Evolutionary conservation across 2,329 filamentous ascomycete genomes (phyloP).

Genomic region (Macrophomina pseudophaseolina): DNA sequence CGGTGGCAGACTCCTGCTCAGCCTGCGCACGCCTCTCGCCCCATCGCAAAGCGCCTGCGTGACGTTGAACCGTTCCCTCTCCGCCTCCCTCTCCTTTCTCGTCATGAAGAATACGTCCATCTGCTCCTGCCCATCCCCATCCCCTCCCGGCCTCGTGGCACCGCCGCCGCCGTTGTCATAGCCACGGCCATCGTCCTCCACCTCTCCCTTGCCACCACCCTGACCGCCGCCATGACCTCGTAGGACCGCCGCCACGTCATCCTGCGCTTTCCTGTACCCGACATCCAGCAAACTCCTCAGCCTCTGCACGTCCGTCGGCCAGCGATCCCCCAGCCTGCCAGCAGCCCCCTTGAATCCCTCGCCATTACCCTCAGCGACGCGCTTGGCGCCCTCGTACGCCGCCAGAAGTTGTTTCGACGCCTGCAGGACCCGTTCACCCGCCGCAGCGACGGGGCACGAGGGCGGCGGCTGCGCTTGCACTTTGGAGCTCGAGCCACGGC

Average conservation of each 20-base stretch:
- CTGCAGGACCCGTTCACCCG: not conserved
- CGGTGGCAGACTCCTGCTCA: constrained; percentile 39
- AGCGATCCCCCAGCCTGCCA: constrained; percentile 26
- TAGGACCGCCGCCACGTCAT: constrained; percentile 38
- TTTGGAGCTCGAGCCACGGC: not conserved
- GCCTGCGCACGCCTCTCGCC: constrained; percentile 41
- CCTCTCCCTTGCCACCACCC: not conserved
- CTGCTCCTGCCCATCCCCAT: not conserved
- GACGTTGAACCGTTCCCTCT: constrained; percentile 12
- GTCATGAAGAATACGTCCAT: constrained; percentile 12
- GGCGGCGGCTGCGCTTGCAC: not conserved
- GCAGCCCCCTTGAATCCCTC: not conserved
- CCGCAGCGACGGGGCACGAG: not conserved
- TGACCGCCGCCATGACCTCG: not conserved
- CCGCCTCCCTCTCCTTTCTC: constrained; percentile 21
- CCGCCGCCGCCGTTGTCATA: not conserved
- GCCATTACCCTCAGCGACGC: not conserved
- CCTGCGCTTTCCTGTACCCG: constrained; percentile 37
- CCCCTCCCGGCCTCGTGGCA: not conserved
- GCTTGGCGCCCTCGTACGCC: not conserved
- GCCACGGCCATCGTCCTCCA: not conserved
- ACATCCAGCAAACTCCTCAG: constrained; percentile 34
- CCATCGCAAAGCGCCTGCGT: constrained; percentile 35
- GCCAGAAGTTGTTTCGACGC: constrained; percentile 6
- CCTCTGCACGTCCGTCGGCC: constrained; percentile 36